These are phyloP conservation scores for Fusarium sp. DNA, from an alignment of 2,329 filamentous ascomycete species.

Conservation along the genomic window DNA sequence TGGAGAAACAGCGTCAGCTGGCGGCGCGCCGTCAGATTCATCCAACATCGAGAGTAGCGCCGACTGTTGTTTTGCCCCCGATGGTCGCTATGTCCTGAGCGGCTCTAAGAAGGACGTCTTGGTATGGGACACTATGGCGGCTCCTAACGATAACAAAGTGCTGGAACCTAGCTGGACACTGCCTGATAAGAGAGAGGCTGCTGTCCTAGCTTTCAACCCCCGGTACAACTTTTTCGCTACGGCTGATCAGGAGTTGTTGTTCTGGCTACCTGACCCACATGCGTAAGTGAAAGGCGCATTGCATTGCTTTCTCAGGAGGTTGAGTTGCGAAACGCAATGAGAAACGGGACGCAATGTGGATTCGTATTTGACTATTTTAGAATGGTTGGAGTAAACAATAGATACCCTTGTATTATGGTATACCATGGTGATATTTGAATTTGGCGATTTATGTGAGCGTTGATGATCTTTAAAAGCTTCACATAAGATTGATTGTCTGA, in stretches of 20 bases:
- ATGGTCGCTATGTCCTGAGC: conserved; percentile 89
- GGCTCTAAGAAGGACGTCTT: conserved; percentile 81
- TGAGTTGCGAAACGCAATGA: too few species aligned
- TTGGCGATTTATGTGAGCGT: not conserved
- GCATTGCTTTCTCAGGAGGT: not conserved
- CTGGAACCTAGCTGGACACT: conserved; percentile 74
- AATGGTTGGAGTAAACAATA: conserved; percentile 16
- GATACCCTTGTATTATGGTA: conserved; percentile 32
- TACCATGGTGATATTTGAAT: not conserved
- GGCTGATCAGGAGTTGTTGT: conserved; percentile 85
- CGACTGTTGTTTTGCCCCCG: conserved; percentile 89
- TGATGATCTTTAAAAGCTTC: too few species aligned
- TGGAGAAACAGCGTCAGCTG: conserved; percentile 62
- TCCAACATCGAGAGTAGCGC: conserved; percentile 70
- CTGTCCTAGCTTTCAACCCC: conserved; percentile 88
- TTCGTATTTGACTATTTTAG: too few species aligned
- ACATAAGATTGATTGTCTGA: too few species aligned
- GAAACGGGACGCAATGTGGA: not conserved
- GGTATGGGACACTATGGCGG: conserved; percentile 84
- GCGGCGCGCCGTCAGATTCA: conserved; percentile 54
- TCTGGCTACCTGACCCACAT: conserved; percentile 81
- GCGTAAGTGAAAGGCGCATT: conserved; percentile 52
- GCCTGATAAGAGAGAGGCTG: conserved; percentile 76
- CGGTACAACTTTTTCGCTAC: conserved; percentile 92
- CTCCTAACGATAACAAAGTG: conserved; percentile 67